Evolutionary conservation across 805 yeast genomes (phyloP).

Genomic region (Yarrowia bubula): DNA sequence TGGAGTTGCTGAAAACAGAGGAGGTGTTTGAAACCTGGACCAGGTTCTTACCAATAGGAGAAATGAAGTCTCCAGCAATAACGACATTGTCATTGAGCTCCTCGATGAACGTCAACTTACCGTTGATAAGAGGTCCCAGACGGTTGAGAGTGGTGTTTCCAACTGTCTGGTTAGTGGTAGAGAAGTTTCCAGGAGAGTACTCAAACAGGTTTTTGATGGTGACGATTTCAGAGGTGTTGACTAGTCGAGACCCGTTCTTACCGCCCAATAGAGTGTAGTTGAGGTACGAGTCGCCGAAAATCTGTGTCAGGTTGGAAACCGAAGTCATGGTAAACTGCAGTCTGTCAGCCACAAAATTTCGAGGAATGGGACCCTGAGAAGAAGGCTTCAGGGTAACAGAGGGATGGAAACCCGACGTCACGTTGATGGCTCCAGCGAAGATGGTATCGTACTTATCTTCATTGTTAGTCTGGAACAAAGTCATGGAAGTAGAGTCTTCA

Average conservation of each 20-base stretch:
- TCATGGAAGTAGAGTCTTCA: conserved; percentile 44
- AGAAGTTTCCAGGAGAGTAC: conserved; percentile 68
- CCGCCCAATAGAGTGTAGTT: conserved; percentile 36
- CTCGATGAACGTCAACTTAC: background rate
- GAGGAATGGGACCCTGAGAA: conserved; percentile 36
- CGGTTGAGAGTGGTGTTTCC: conserved; percentile 50
- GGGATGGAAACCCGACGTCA: conserved; percentile 42
- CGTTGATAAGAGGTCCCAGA: conserved; percentile 37
- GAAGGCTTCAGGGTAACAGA: conserved; percentile 47
- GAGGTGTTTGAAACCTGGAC: background rate
- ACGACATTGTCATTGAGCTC: background rate
- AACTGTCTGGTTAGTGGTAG: conserved; percentile 42
- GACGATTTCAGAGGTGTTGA: conserved; percentile 28
- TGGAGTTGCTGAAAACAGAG: background rate
- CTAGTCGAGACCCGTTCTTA: background rate
- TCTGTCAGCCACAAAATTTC: conserved; percentile 71
- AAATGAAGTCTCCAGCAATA: conserved; percentile 10
- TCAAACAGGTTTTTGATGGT: conserved; percentile 76
- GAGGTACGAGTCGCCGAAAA: conserved; percentile 26
- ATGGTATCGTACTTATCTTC: conserved; percentile 77
- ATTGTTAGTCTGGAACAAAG: conserved; percentile 75
- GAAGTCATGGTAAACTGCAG: conserved; percentile 45
- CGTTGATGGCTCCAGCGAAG: conserved; percentile 65
- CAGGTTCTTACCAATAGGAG: conserved; percentile 9
- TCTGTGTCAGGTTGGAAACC: conserved; percentile 30